Evolutionary conservation across 2,329 filamentous ascomycete species (phyloP).

Genomic region (Venturia effusa): DNA sequence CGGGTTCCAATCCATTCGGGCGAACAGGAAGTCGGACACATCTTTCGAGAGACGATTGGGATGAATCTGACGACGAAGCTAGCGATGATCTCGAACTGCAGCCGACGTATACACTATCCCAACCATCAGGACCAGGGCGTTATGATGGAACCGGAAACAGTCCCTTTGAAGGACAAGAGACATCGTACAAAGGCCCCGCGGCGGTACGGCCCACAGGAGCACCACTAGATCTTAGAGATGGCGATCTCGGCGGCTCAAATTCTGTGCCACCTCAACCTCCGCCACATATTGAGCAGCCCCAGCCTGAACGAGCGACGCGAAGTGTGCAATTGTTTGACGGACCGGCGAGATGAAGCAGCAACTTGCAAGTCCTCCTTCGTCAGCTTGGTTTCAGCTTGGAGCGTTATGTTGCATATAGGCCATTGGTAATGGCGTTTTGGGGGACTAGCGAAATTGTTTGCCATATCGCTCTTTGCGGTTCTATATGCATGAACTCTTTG

Average conservation of each 20-base stretch:
- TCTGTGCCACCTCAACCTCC: conserved; percentile 1
- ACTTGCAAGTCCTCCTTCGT: background rate
- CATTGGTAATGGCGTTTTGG: background rate
- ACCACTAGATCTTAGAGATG: background rate
- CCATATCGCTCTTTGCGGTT: background rate
- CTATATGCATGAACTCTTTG: background rate
- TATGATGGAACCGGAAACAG: background rate
- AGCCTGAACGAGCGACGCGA: background rate
- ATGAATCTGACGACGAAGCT: conserved; percentile 8
- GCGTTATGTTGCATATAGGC: background rate
- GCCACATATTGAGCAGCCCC: background rate
- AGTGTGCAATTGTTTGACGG: conserved; percentile 5
- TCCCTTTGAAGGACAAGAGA: conserved; percentile 1
- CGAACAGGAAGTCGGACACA: background rate
- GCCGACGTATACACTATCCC: conserved; percentile 4
- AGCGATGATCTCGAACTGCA: conserved; percentile 10
- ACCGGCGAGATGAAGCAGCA: background rate
- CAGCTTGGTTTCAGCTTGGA: background rate
- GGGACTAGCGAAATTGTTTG: background rate
- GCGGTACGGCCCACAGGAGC: background rate
- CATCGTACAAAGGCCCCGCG: background rate
- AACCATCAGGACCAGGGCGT: background rate
- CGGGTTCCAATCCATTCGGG: background rate
- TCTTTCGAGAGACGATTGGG: conserved; percentile 8
- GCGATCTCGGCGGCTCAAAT: background rate